Base-by-base conservation (phyloP, 2,329 filamentous ascomycete genomes). In the Zymoseptoria pseudotritici region DNA sequence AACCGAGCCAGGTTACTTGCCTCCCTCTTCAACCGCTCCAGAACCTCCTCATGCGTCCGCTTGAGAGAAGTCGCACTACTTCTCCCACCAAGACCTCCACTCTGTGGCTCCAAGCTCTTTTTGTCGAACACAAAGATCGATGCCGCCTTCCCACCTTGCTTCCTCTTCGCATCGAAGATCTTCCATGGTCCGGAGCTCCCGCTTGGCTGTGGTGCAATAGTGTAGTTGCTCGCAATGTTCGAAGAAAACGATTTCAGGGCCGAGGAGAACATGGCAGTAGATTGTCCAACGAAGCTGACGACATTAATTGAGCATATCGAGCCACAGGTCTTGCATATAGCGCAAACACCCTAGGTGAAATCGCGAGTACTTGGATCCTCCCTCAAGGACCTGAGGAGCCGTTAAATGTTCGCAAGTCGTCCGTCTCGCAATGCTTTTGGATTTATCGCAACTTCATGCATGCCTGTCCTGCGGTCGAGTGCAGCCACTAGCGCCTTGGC, bases 81-180 rank as follows among this genome's bases (percentile, higher is more conserved):
- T 50, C 83, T 76, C 55, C 79, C 72, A 54, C 82, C 79, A 53
- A 91, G 76, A 24, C 58, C 22, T 54, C 80, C 82, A 17, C 83
- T 81, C 61, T 87, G 82, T 9, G 84, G 78, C 60, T 97, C 92
- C 58, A 99, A 79, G 0, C 85, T 84, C 76, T 95, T 96, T 73
- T 86, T 87, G 66, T 99, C 94, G 73, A 97, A 97, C 66, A 97
- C 86, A 70, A 97, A 99, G 66, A 97, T 86, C 17, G 92, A 97
- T 58, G 88, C 94, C 7, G 87, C 76, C 74, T 94, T 96, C 66
- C 90, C 90, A 0, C 91, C 96, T 29, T 89, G 91, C 77, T 97
- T 97, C 78, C 95, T 95, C 80, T 96, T 97, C 61, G 90, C 92
- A 78, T 97, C 92, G 81, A 93, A 93, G 70, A 99, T 94, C 79